Evolutionary conservation across 495 filamentous ascomycete species (phyloP), one percentile per base, ranked within the genome.

Genomic region (Rostrohypoxylon terebratum): DNA sequence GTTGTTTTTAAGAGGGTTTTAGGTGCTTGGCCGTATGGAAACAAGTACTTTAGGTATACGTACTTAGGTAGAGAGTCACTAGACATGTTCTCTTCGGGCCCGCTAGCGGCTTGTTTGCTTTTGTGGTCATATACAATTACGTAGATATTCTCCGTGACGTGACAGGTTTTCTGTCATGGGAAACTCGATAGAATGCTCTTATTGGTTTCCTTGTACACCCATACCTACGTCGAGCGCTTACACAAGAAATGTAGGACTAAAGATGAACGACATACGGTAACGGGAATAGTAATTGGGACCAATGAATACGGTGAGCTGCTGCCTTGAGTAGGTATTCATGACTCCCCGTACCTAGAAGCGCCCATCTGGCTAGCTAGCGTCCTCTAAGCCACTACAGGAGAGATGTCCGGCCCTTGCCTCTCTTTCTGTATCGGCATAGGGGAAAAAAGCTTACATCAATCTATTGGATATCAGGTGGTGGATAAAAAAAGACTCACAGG

Each of bases 171-270:
- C 23, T 25, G 18, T 4, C 28, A 42, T 23, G 4, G 4, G 8
- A 34, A 25, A 6, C 4, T 23, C n/a, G 18, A 55, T 16, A 0
- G 28, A 1, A 36, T 0, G 3, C 10, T 40, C 31, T 9, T 8
- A 58, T 58, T 58, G 54, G 54, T 58, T 8, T 40, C 6, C 1
- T 8, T 40, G 14, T 40, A 58, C 54, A 58, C 54, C 31, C 54
- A 63, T 21, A 57, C 21, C 6, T 47, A 18, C 11, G 57, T 36
- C 45, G 33, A 58, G 63, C 63, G 63, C 63, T 58, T 66, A 38
- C 51, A 18, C 18, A 36, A 9, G 11, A 21, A 53, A 25, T n/a
- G 31, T 3, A 5, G 3, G 28, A 28, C 28, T 5, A 28, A 3
- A 3, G 6, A 1, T 5, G 28, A 28, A 1, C 1, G 11, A 38